These are phyloP conservation scores for Pythium myriotylum DNA, from an alignment of 352 stramenopile species.

Conservation along the genomic window DNA sequence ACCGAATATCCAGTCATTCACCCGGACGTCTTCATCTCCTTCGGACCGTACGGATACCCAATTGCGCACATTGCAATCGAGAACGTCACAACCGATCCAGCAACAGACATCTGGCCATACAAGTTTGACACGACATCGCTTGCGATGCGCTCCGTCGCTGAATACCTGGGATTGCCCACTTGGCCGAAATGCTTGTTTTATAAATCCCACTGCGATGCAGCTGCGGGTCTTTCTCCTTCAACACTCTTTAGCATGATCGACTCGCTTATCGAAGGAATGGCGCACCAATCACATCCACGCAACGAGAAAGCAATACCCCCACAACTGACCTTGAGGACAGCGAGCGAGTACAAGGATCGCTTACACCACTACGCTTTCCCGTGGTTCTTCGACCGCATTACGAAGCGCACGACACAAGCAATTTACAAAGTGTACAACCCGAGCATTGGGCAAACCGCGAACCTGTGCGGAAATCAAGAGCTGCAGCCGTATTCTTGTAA, in stretches of 20 bases:
- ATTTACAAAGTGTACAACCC: too few relatives aligned
- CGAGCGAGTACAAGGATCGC: conserved; percentile 15
- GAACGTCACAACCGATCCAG: too few relatives aligned
- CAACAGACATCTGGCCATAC: too few relatives aligned
- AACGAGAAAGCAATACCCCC: neutral
- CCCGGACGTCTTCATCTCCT: neutral
- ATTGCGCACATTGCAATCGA: too few relatives aligned
- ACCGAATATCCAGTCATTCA: conserved; percentile 13
- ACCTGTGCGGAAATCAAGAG: neutral
- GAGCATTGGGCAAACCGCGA: too few relatives aligned
- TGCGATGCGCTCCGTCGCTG: conserved; percentile 15
- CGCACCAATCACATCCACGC: too few relatives aligned
- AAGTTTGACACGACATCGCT: conserved; percentile 30
- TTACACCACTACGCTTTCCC: conserved; percentile 24
- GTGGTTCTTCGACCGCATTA: conserved; percentile 22
- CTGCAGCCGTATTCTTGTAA: neutral
- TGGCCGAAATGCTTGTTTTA: conserved; percentile 24
- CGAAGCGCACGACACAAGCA: conserved; percentile 16
- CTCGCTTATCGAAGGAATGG: neutral
- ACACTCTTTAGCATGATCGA: conserved; percentile 17
- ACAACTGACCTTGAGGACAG: conserved; percentile 1
- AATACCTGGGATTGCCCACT: neutral
- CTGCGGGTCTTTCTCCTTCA: neutral
- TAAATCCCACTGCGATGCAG: conserved; percentile 6
- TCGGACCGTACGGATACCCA: too few relatives aligned